Evolutionary conservation across 139 green algal species (phyloP).

Genomic region (Picochlorum costavermella): DNA sequence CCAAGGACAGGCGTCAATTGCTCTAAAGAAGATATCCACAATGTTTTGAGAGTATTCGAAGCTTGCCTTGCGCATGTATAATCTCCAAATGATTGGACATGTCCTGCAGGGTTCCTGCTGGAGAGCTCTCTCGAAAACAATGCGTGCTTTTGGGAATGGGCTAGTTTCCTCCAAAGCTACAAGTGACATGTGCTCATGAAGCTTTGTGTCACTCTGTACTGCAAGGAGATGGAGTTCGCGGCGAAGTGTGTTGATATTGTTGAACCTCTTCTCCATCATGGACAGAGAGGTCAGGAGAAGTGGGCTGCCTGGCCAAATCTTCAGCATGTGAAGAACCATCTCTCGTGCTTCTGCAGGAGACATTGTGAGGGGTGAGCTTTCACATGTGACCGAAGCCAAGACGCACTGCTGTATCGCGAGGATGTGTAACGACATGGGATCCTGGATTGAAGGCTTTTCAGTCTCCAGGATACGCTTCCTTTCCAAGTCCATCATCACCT

Average conservation of each 20-base stretch:
- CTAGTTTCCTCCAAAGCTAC: background rate
- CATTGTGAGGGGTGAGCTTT: background rate
- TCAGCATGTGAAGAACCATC: background rate
- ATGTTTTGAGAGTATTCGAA: background rate
- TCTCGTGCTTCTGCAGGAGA: background rate
- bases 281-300: background rate
- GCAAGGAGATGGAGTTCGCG: background rate
- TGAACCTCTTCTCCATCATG: background rate
- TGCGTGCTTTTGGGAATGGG: background rate
- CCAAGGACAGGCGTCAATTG: slow-evolving; percentile 61
- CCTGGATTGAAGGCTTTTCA: background rate
- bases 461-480: too few species aligned
- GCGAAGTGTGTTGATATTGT: background rate
- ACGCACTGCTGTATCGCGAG: background rate
- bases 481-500: too few species aligned
- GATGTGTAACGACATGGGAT: background rate
- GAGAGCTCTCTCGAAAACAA: slow-evolving; percentile 1
- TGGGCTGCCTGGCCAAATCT: background rate
- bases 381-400: background rate
- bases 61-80: slow-evolving; percentile 3
- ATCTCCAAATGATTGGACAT: slow-evolving; percentile 6
- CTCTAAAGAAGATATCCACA: slow-evolving; percentile 54
- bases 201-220: background rate
- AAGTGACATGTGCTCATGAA: background rate
- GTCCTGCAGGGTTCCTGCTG: background rate